These are phyloP conservation scores for Fusarium transvaalense DNA, from an alignment of 2,329 filamentous ascomycete species.

Conservation along the genomic window DNA sequence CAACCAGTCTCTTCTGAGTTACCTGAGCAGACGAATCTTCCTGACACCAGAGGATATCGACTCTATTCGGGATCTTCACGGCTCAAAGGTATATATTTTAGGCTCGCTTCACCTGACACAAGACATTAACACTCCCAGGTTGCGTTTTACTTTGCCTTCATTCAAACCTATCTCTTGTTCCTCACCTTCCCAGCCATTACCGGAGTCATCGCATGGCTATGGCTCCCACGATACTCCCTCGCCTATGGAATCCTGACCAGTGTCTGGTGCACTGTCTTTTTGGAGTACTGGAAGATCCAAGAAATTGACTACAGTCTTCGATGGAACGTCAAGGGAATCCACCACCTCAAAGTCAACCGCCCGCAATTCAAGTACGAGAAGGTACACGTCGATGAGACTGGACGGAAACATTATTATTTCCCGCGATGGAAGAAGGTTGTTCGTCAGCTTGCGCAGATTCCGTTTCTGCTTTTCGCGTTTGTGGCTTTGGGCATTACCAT, in stretches of 20 bases:
- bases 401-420: slow-evolving; percentile 72
- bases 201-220: slow-evolving; percentile 75
- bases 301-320: slow-evolving; percentile 78
- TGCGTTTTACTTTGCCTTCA: slow-evolving; percentile 87
- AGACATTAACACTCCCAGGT: slow-evolving; percentile 57
- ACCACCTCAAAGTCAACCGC: slow-evolving; percentile 73
- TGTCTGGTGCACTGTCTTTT: slow-evolving; percentile 78
- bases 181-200: slow-evolving; percentile 76
- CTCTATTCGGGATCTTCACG: slow-evolving; percentile 71
- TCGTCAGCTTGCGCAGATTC: slow-evolving; percentile 76
- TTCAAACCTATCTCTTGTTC: slow-evolving; percentile 80
- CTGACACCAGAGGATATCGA: slow-evolving; percentile 67
- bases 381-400: slow-evolving; percentile 71
- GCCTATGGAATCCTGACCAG: slow-evolving; percentile 75
- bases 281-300: slow-evolving; percentile 84
- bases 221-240: slow-evolving; percentile 77
- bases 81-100: slow-evolving; percentile 61
- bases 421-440: slow-evolving; percentile 73
- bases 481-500: slow-evolving; percentile 74
- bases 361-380: slow-evolving; percentile 74
- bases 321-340: slow-evolving; percentile 79
- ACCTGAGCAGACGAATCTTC: slow-evolving; percentile 66
- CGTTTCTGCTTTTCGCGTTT: slow-evolving; percentile 72
- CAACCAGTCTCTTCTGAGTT: slow-evolving; percentile 69
- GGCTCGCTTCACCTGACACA: fast-evolving